Percentiles rank a stretch among this genome's conserved stretches.
phyloP scores from a whole-genome alignment of 176 grass and related monocot genomes.

The Cymbopogon citratus region DNA sequence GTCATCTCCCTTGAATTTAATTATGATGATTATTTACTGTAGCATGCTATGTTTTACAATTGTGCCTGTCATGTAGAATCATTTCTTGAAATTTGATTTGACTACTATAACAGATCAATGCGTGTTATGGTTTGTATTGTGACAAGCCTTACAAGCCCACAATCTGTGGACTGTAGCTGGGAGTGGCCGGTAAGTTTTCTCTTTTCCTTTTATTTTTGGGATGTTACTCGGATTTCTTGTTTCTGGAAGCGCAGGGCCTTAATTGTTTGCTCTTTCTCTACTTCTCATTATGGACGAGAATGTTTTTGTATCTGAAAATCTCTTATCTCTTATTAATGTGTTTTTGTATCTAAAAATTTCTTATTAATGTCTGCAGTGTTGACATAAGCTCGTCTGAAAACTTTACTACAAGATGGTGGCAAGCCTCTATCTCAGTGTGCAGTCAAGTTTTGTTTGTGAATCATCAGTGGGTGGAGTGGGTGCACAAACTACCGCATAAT shows the following conservation, averaged over 20 bases:
- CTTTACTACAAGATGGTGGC: not conserved
- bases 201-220: not conserved
- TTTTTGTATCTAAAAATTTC: not conserved
- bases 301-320: no score
- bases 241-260: no score
- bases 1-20: not conserved
- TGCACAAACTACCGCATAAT: no score
- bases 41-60: not conserved
- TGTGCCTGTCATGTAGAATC: not conserved
- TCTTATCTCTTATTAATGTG: no score
- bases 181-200: slow-evolving; percentile 78
- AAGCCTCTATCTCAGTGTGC: no score
- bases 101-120: slow-evolving; percentile 69
- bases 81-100: not conserved
- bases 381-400: slow-evolving; percentile 72
- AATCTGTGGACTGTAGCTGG: slow-evolving; percentile 98
- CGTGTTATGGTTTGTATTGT: slow-evolving; percentile 99
- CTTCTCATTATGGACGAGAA: no score
- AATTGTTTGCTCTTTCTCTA: no score
- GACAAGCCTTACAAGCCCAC: slow-evolving; percentile 77
- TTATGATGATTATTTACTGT: not conserved
- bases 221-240: not conserved
- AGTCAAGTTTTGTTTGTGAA: no score
- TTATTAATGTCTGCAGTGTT: slow-evolving; percentile 47
- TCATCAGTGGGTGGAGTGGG: no score